phyloP scores from a whole-genome alignment of 192 early-diverging fungal species.

The Chytriomyces confervae region DNA sequence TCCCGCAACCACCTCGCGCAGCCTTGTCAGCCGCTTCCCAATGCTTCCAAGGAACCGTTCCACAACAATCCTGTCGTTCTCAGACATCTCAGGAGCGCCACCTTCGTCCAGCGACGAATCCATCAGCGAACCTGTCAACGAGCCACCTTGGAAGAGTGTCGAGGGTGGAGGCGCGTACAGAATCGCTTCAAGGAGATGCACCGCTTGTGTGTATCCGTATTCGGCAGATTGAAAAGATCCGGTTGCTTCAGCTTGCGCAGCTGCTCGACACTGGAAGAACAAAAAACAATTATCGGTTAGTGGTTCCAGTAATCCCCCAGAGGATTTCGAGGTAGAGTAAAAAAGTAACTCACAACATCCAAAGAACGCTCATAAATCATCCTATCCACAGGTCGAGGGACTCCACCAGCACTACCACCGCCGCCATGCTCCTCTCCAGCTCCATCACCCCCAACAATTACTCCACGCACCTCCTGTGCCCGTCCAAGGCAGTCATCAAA shows the following conservation, averaged over 20 bases:
- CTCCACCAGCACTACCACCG: background rate
- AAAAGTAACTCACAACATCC: constrained; percentile 48
- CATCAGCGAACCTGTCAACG: constrained; percentile 1
- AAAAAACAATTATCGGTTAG: background rate
- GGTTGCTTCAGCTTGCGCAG: constrained; percentile 41
- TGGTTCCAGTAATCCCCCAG: background rate
- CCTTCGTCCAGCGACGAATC: constrained; percentile 17
- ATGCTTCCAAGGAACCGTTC: constrained; percentile 49
- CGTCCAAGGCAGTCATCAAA: constrained; percentile 91
- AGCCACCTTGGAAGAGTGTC: background rate
- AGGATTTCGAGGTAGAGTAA: background rate
- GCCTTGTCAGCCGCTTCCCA: constrained; percentile 32
- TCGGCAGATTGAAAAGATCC: constrained; percentile 34
- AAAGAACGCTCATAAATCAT: constrained; percentile 52
- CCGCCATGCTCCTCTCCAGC: constrained; percentile 22
- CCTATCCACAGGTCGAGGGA: constrained; percentile 38
- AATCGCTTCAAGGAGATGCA: constrained; percentile 52
- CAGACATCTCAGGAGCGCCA: constrained; percentile 34
- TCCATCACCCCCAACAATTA: constrained; percentile 5
- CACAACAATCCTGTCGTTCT: constrained; percentile 45
- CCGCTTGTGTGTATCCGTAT: constrained; percentile 46
- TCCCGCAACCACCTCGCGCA: constrained; percentile 8
- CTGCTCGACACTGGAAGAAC: constrained; percentile 37
- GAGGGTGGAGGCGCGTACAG: constrained; percentile 28
- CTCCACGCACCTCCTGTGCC: constrained; percentile 61